Conservation (phyloP, 2,329 filamentous ascomycete genomes). For the Colletotrichum euphorbiae region DNA sequence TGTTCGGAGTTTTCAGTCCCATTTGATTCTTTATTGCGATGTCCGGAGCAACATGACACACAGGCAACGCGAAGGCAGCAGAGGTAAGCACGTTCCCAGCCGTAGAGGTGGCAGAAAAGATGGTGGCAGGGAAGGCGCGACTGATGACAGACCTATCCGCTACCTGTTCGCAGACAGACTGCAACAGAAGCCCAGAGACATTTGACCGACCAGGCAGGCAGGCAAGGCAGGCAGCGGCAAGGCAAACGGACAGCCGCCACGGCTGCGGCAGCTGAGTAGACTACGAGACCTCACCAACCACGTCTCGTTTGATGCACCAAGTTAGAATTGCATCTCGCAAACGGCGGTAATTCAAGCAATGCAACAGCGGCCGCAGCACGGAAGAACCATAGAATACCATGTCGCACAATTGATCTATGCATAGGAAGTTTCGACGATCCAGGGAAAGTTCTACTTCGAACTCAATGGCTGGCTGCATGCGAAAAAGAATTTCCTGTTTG, state of each 20-base stretch:
- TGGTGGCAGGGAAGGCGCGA: not conserved
- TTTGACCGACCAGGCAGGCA: no score
- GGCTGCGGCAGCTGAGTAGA: no score
- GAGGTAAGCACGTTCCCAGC: not conserved
- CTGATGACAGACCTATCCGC: no score
- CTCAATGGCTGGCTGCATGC: slow-evolving; percentile 13
- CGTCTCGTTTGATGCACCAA: no score
- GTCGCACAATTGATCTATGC: not conserved
- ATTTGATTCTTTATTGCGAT: not conserved
- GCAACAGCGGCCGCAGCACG: not conserved
- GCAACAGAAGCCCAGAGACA: not conserved
- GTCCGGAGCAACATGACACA: not conserved
- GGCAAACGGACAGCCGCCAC: not conserved
- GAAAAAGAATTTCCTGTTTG: not conserved
- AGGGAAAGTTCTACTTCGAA: not conserved
- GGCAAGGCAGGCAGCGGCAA: not conserved
- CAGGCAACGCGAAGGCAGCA: not conserved
- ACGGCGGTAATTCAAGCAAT: not conserved
- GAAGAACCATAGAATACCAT: not conserved
- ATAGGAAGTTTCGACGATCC: not conserved
- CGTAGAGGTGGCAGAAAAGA: not conserved
- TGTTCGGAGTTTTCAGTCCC: not conserved
- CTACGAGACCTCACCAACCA: not conserved
- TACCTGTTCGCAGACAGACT: no score
- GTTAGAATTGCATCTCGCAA: not conserved